Base-by-base conservation (phyloP, 2,329 filamentous ascomycete genomes). In the Colletotrichum abscissum region DNA sequence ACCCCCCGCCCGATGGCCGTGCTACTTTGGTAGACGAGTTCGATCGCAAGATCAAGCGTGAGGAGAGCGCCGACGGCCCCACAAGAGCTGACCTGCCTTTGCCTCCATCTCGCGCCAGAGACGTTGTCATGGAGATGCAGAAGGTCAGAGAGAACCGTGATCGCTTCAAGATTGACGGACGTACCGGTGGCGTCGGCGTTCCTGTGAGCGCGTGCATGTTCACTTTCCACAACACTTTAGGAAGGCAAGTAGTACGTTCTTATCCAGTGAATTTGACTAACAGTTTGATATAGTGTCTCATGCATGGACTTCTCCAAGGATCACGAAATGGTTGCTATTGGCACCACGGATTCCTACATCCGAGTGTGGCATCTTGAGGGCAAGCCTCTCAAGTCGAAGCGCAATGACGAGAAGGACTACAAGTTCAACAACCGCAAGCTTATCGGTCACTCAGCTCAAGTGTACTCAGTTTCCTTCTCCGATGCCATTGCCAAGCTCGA, bases 261-360 rank as follows among this genome's bases (percentile, higher is more conserved):
- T 3, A 9, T 28, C 4, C 28, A 7, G 33, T 73, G n/a, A 63
- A 24, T 16, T 8, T 2, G 5, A 11, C 33, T 42, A 5, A 67
- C 76, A 82, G 71, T 78, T 69, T 22, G 22, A 24, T 63, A 46
- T 67, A 96, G 94, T 69, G 90, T 98, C 72, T 95, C 94, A n/a
- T 97, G 94, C 80, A 91, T 98, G 80, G 96, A 98, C 79, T 98
- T 99, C 80, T 98, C 96, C 0, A 94, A 96, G 67, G 97, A 99
- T 80, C 93, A 94, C 75, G 89, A 92, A 76, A 89, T 98, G 33
- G 94, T 97, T 49, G 97, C 97, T 28, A 94, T 92, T 26, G 97
- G 97, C 33, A 98, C 95, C 60, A 92, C 93, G 67, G 95, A 98
- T 80, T 98, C 96, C 0, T 98, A 98, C 80, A 97, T 99, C 78